phyloP scores from a whole-genome alignment of 2,329 filamentous ascomycete species.

The Calonectria pseudoturangicola region DNA sequence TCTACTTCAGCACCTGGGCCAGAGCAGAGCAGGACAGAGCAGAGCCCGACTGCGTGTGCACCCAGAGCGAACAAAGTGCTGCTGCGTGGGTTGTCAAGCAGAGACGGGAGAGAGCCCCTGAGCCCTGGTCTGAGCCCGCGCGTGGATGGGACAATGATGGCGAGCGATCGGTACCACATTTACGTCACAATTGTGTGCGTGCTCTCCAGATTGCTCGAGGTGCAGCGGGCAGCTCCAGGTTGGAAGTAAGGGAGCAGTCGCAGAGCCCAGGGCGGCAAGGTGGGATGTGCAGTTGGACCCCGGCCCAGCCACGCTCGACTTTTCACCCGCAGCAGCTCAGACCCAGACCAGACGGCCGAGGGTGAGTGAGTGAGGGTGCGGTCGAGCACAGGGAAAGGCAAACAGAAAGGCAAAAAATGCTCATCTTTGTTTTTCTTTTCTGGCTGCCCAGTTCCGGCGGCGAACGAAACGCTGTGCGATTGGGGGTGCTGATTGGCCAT shows the following conservation, averaged over 20 bases:
- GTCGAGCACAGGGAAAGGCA: constrained; percentile 21
- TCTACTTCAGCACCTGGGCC: not conserved
- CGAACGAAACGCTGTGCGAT: constrained; percentile 28
- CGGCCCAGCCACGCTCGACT: constrained; percentile 27
- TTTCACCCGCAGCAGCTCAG: not conserved
- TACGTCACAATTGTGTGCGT: constrained; percentile 35
- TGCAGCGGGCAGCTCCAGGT: constrained; percentile 21
- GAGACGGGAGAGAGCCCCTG: constrained; percentile 2
- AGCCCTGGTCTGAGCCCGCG: constrained; percentile 7
- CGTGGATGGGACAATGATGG: constrained; percentile 25
- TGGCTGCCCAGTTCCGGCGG: constrained; percentile 20
- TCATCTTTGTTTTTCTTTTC: not conserved
- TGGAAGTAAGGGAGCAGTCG: constrained; percentile 1
- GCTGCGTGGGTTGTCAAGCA: not conserved
- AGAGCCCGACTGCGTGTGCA: not conserved
- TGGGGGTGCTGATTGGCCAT: constrained; percentile 32
- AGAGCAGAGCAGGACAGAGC: not conserved
- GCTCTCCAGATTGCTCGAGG: constrained; percentile 18
- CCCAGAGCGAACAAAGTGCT: not conserved
- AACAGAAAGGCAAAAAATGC: constrained; percentile 21
- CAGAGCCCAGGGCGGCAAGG: constrained; percentile 4
- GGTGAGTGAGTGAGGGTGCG: not conserved
- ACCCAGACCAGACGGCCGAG: too few species aligned
- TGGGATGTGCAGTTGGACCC: constrained; percentile 16
- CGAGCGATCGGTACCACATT: constrained; percentile 25